Evolutionary conservation across 768 basidiomycete genomes (phyloP).

Genomic region (Termitomyces heimii): DNA sequence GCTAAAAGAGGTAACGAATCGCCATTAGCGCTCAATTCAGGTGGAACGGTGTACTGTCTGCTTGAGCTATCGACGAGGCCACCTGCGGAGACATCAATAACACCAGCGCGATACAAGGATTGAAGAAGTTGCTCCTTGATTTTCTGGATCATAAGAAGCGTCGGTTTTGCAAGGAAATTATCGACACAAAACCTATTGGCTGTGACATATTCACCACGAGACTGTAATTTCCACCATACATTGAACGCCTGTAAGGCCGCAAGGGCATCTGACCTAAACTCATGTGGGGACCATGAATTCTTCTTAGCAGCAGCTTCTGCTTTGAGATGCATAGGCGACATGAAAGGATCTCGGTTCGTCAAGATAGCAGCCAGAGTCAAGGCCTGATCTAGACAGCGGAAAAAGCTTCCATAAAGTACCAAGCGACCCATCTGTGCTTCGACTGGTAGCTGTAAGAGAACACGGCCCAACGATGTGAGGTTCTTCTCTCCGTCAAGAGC

Average conservation of each 20-base stretch:
- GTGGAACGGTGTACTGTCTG: conserved; percentile 44
- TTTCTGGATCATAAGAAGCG: conserved; percentile 73
- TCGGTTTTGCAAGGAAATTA: conserved; percentile 88
- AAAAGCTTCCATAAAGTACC: conserved; percentile 86
- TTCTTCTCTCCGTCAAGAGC: conserved; percentile 74
- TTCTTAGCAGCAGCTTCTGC: conserved; percentile 66
- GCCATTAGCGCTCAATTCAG: conserved; percentile 66
- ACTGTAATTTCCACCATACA: conserved; percentile 71
- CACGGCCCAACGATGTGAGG: conserved; percentile 81
- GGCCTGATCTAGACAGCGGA: conserved; percentile 85
- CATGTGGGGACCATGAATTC: conserved; percentile 68
- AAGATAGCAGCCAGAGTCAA: conserved; percentile 89
- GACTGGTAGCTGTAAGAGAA: conserved; percentile 84
- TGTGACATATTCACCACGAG: conserved; percentile 50
- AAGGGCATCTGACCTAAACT: conserved; percentile 82
- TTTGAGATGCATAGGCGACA: conserved; percentile 76
- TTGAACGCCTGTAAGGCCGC: conserved; percentile 79
- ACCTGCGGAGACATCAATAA: conserved; percentile 78
- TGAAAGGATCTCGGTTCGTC: conserved; percentile 86
- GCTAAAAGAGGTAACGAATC: conserved; percentile 72
- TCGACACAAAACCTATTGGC: conserved; percentile 77
- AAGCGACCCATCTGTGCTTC: conserved; percentile 88
- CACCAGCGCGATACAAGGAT: conserved; percentile 72
- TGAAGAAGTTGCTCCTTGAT: conserved; percentile 74
- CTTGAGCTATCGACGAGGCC: conserved; percentile 32